Percentiles rank a stretch among this genome's conserved stretches.
Evolutionary conservation across 228 moss, liverwort and hornwort genomes (phyloP).

Genomic region (Sphagnum fallax): DNA sequence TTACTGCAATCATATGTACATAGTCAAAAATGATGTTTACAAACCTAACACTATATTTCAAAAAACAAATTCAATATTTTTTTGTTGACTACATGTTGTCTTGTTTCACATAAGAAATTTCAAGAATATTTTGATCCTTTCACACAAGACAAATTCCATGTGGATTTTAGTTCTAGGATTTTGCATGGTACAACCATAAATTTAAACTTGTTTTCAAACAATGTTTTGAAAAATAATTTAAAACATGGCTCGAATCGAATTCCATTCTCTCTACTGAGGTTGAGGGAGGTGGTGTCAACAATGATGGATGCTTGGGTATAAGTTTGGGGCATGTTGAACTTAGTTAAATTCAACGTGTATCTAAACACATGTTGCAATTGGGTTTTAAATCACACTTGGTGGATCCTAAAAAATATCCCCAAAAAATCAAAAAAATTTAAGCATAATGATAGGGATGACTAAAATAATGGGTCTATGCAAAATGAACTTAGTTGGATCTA

Average conservation of each 20-base stretch:
- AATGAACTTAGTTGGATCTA: too few relatives aligned
- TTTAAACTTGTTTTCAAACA: neutral
- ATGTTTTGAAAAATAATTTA: neutral
- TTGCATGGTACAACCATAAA: neutral
- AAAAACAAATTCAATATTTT: neutral
- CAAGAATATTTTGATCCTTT: neutral
- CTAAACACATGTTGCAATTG: neutral
- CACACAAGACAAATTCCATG: neutral
- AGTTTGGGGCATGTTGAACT: neutral
- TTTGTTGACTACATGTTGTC: neutral
- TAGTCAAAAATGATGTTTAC: neutral
- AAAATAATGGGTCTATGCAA: too few relatives aligned
- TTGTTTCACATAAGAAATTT: neutral
- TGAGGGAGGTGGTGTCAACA: neutral
- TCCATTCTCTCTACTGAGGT: neutral
- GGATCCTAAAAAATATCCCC: neutral
- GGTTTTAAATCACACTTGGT: neutral
- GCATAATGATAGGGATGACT: too few relatives aligned
- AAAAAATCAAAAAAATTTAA: too few relatives aligned
- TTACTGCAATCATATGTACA: neutral
- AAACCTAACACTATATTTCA: neutral
- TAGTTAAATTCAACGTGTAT: neutral
- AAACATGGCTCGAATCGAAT: neutral
- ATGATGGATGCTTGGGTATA: neutral
- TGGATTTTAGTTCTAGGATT: neutral